phyloP scores from a whole-genome alignment of 208 protist species.

The Acanthamoeba lenticulata region DNA sequence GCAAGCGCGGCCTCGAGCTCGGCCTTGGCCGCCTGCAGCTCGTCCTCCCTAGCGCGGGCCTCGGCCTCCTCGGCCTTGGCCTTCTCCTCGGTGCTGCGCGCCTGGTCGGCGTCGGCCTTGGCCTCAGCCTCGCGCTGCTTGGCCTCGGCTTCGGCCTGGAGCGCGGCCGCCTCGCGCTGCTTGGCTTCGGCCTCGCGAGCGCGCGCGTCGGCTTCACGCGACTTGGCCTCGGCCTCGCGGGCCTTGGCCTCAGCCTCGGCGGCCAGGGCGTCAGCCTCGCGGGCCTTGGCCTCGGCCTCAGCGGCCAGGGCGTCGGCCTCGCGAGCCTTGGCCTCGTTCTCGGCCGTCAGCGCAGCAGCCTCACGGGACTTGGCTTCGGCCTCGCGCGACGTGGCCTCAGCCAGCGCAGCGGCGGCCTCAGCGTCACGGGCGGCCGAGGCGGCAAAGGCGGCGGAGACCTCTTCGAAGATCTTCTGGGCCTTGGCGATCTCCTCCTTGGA shows the following conservation, averaged over 20 bases:
- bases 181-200: slow-evolving; percentile 9
- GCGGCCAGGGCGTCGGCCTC: neutral
- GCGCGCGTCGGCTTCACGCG: neutral
- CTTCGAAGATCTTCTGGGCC: slow-evolving; percentile 10
- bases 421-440: neutral
- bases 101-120: neutral
- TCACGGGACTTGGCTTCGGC: neutral
- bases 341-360: neutral
- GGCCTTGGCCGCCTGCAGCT: slow-evolving; percentile 64
- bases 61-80: neutral
- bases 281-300: neutral
- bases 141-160: slow-evolving; percentile 54
- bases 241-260: neutral
- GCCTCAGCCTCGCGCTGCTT: slow-evolving; percentile 30
- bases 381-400: neutral
- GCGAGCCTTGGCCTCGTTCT: slow-evolving; percentile 45
- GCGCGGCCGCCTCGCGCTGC: neutral
- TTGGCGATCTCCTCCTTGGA: slow-evolving; percentile 58
- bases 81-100: neutral
- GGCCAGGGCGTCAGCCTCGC: neutral
- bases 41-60: neutral
- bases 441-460: neutral
- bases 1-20: slow-evolving; percentile 60
- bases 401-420: neutral
- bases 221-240: neutral